Percentiles rank a stretch among this genome's conserved stretches.
Evolutionary conservation across 495 filamentous ascomycete genomes (phyloP).

Genomic region (Entonaema liquescens): DNA sequence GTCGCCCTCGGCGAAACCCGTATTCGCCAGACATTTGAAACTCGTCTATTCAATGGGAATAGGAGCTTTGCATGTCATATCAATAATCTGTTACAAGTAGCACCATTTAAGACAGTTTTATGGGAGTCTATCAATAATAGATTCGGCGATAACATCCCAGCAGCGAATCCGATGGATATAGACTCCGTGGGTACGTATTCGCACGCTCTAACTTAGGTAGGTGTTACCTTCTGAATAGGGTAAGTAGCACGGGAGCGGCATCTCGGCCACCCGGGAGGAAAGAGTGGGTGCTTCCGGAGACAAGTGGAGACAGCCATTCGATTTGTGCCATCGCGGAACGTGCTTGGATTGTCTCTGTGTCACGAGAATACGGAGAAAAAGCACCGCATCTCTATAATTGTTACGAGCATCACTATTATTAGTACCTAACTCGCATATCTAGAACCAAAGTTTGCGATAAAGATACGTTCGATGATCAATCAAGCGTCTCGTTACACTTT

Average conservation of each 20-base stretch:
- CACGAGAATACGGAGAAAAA: too few relatives aligned
- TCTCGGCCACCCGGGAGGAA: background rate
- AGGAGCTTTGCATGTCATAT: background rate
- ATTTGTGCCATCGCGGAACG: background rate
- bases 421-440: too few relatives aligned
- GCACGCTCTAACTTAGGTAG: background rate
- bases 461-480: too few relatives aligned
- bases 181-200: background rate
- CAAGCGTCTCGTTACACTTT: too few relatives aligned
- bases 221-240: conserved; percentile 1
- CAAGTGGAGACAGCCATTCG: background rate
- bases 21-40: background rate
- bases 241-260: conserved; percentile 4
- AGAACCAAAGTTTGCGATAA: too few relatives aligned
- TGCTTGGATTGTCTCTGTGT: background rate
- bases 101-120: background rate
- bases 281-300: background rate
- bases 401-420: too few relatives aligned
- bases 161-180: background rate
- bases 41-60: background rate
- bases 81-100: background rate
- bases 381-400: too few relatives aligned
- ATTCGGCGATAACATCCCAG: background rate
- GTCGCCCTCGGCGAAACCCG: conserved; percentile 30
- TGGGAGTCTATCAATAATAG: background rate